phyloP scores from a whole-genome alignment of 192 early-diverging fungal species.

The Coemansia sp. region DNA sequence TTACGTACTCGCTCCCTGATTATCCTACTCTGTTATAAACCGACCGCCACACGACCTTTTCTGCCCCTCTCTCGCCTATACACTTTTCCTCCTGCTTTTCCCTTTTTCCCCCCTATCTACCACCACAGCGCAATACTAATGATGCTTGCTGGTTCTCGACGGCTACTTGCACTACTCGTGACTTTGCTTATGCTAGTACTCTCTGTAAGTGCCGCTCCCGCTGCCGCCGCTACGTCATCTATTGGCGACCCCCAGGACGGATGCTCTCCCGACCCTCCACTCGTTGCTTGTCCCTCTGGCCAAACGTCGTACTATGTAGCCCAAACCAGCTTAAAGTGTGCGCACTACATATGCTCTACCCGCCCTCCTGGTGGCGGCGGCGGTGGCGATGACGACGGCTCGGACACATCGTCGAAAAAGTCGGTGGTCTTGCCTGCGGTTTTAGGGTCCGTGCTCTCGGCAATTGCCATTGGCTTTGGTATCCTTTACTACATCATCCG shows the following conservation, averaged over 20 bases:
- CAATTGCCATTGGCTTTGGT: conserved; percentile 19
- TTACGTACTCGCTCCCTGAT: neutral
- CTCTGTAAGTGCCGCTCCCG: conserved; percentile 3
- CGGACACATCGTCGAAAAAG: neutral
- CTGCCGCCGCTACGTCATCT: neutral
- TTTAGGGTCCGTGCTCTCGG: conserved; percentile 32
- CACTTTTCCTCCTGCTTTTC: neutral
- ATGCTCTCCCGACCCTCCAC: conserved; percentile 21
- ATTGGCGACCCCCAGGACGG: conserved; percentile 10
- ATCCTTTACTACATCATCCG: conserved; percentile 31
- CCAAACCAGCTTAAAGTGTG: conserved; percentile 34
- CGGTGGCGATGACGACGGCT: neutral
- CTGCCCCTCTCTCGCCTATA: neutral
- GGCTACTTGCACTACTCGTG: neutral
- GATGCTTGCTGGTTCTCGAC: neutral
- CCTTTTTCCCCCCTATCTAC: neutral
- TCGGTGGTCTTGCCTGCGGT: conserved; percentile 41
- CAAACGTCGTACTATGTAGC: conserved; percentile 29
- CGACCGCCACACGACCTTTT: neutral
- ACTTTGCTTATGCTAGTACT: conserved; percentile 3
- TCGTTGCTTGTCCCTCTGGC: conserved; percentile 33
- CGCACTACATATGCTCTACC: conserved; percentile 37
- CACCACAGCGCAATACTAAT: neutral
- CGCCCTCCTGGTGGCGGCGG: neutral
- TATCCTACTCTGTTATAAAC: neutral